These are phyloP conservation scores for Pyrenochaeta sp. DNA, from an alignment of 2,329 filamentous ascomycete genomes.

Conservation along the genomic window DNA sequence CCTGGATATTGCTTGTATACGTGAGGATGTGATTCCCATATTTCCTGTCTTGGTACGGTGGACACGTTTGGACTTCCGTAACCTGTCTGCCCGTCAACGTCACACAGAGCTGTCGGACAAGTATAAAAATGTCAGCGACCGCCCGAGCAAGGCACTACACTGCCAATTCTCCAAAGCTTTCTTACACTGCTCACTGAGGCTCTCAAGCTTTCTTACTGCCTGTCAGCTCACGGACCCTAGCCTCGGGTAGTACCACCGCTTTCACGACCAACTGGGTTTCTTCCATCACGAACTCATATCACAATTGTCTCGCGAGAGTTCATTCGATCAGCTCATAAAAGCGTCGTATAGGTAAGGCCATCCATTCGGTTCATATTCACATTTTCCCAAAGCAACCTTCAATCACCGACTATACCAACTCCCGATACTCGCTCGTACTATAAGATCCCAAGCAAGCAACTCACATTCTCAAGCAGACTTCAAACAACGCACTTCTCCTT, in stretches of 20 bases:
- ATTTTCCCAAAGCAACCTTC: background rate
- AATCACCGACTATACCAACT: background rate
- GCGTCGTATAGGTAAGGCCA: background rate
- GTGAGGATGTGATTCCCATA: constrained; percentile 9
- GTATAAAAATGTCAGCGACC: constrained; percentile 6
- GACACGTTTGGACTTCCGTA: constrained; percentile 3
- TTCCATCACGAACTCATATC: too few species aligned
- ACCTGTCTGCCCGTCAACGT: constrained; percentile 2
- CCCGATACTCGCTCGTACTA: background rate
- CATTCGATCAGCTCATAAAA: background rate
- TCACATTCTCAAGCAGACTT: background rate
- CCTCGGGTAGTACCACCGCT: background rate
- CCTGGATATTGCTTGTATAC: constrained; percentile 8
- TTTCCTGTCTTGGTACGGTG: constrained; percentile 9
- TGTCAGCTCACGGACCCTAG: background rate
- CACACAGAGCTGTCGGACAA: constrained; percentile 5
- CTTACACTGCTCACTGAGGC: background rate
- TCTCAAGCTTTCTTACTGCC: background rate
- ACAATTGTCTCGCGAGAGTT: background rate
- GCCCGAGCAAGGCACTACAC: background rate
- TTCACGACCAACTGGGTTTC: background rate
- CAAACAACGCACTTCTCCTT: background rate
- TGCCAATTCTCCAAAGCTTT: background rate
- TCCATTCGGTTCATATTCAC: background rate
- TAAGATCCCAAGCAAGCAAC: too few species aligned